These are phyloP conservation scores for Chenopodium berlandieri DNA, from an alignment of 148 eudicot species.

Conservation along the genomic window DNA sequence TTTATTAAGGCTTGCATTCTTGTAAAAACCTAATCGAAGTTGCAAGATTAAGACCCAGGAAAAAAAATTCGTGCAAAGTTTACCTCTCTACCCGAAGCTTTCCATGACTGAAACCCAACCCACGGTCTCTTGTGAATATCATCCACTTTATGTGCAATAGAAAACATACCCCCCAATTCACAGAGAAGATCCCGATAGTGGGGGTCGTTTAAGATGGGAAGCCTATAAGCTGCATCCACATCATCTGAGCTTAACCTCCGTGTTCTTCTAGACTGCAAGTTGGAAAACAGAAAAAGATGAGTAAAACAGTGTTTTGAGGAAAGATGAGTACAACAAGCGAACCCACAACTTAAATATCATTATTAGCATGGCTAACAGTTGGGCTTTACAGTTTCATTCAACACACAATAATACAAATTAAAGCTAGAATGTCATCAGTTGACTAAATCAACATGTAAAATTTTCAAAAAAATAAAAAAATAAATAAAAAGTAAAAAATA, in stretches of 20 bases:
- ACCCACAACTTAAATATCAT: neutral
- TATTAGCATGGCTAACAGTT: neutral
- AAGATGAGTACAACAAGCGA: conserved; percentile 1
- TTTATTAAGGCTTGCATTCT: neutral
- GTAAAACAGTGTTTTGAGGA: neutral
- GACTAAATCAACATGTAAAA: neutral
- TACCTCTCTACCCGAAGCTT: conserved; percentile 88
- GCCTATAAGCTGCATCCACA: conserved; percentile 88
- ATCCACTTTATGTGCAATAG: conserved; percentile 75
- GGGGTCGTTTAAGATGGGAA: conserved; percentile 71
- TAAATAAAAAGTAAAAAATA: too few relatives aligned
- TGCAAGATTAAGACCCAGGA: conserved; percentile 4
- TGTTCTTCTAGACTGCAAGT: conserved; percentile 55
- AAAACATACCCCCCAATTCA: conserved; percentile 86
- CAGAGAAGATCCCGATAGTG: conserved; percentile 61
- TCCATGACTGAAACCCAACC: conserved; percentile 98
- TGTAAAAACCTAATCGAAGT: neutral
- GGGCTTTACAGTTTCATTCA: neutral
- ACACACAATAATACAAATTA: neutral
- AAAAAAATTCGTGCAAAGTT: neutral
- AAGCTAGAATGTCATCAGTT: neutral
- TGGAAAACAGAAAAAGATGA: conserved; percentile 20
- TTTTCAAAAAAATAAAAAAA: neutral
- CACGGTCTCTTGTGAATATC: conserved; percentile 79
- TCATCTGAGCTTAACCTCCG: conserved; percentile 90